Evolutionary conservation across 257 asterid species (phyloP).

Genomic region (Nicotiana obtusifolia): DNA sequence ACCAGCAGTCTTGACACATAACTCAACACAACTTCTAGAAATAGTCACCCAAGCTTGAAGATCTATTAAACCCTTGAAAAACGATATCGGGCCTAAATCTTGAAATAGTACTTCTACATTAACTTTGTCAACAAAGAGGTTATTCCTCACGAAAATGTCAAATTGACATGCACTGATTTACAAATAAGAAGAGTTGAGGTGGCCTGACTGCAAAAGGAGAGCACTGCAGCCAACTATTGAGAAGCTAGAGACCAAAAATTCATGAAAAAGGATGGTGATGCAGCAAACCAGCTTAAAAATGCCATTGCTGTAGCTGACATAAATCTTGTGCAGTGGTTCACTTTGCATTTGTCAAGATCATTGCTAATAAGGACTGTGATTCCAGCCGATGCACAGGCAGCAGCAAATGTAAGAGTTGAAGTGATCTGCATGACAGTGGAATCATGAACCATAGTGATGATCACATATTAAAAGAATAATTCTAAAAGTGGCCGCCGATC

Average conservation of each 20-base stretch:
- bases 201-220: background rate
- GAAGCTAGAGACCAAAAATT: slow-evolving; percentile 84
- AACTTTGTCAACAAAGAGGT: background rate
- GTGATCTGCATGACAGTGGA: slow-evolving; percentile 47
- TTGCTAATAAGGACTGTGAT: slow-evolving; percentile 84
- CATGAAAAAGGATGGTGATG: slow-evolving; percentile 62
- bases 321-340: slow-evolving; percentile 77
- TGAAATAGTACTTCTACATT: background rate
- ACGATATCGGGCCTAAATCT: background rate
- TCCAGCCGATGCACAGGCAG: slow-evolving; percentile 93
- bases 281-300: slow-evolving; percentile 81
- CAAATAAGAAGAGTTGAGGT: background rate
- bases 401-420: slow-evolving; percentile 82
- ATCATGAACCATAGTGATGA: background rate
- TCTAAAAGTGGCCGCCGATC: background rate
- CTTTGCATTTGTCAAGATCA: slow-evolving; percentile 57
- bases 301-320: slow-evolving; percentile 95
- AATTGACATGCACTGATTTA: background rate
- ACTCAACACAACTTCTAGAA: background rate
- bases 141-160: background rate
- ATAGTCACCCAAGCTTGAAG: background rate
- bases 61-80: background rate
- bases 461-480: background rate
- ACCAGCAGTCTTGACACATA: background rate
- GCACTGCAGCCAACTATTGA: slow-evolving; percentile 16